These are phyloP conservation scores for Phytophthora melonis DNA, from an alignment of 352 stramenopile genomes.

Conservation along the genomic window DNA sequence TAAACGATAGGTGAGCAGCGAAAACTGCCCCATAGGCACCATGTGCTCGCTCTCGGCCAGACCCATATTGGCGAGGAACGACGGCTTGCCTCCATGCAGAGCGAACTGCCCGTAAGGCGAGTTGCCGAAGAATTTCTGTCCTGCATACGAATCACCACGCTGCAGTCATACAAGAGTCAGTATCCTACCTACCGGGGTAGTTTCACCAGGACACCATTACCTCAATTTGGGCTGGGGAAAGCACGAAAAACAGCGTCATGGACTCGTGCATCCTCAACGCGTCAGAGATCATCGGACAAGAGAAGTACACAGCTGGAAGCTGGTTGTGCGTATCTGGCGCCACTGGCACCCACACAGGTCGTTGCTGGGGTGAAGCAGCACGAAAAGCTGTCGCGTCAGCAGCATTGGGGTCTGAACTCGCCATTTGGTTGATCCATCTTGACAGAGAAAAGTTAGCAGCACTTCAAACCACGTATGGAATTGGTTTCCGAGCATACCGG, in stretches of 20 bases:
- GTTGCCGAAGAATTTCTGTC: conserved; percentile 80
- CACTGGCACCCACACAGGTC: conserved; percentile 39
- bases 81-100: conserved; percentile 63
- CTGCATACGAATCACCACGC: conserved; percentile 46
- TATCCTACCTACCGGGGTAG: background rate
- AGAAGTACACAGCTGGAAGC: conserved; percentile 55
- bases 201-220: conserved; percentile 23
- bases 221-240: conserved; percentile 56
- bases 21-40: conserved; percentile 35
- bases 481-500: conserved; percentile 33
- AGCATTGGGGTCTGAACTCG: conserved; percentile 16
- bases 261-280: conserved; percentile 50
- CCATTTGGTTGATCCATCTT: conserved; percentile 54
- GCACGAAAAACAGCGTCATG: conserved; percentile 76
- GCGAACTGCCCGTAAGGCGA: conserved; percentile 74
- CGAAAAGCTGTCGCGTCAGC: conserved; percentile 29
- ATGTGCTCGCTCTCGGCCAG: conserved; percentile 44
- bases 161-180: conserved; percentile 17
- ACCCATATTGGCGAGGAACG: conserved; percentile 60
- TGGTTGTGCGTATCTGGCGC: conserved; percentile 38
- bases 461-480: background rate
- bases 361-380: conserved; percentile 26
- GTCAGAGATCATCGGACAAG: conserved; percentile 55
- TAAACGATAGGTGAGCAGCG: conserved; percentile 61
- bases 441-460: background rate